Evolutionary conservation across 805 yeast species (phyloP), one percentile per base, ranked within the genome.

Genomic region (Jamesozyma piceae): DNA sequence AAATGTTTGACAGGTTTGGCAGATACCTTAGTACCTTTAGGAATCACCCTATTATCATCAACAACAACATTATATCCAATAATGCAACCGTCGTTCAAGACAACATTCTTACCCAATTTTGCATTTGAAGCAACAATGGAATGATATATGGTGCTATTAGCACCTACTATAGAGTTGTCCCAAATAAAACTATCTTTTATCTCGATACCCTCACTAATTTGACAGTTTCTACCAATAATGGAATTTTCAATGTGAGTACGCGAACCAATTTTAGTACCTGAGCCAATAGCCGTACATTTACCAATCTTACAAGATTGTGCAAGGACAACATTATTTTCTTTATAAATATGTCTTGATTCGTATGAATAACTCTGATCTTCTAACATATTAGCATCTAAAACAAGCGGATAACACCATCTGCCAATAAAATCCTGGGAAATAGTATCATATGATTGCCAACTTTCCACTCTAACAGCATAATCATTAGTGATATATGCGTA

Each of bases 401-500:
- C 86, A 42, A 90, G 68, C 21, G 98, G 98, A 56, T 87, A 90
- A 46, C 90, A 75, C 86, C 95, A 92, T 58, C 97, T 78, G 19
- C 88, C 87, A 42, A 92, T 67, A 33, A 89, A 77, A 60, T 92
- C 97, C 62, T 85, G 92, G 14, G 94, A 77, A 14, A 92, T 78
- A 10, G 95, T 89, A 59, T 83, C 90, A 62, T 89, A 92, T 0
- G 97, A 87, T 57, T 85, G 85, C 81, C 92, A 82, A 58, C 90
- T 82, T 57, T 89, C 94, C n/a, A 87, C 97, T 58, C 98, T 76
- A 1, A 95, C 92, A 24, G 95, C 95, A 57, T 88, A 89, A 45
- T 82, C 80, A 42, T 78, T 80, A 17, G 92, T 75, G 36, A 89
- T 77, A 57, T 86, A 88, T 0, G 95, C 87, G 62, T 90, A 90